Evolutionary conservation across 176 grass and related monocot species (phyloP), one percentile per base, ranked within the genome.

Genomic region (Phoenix dactylifera): DNA sequence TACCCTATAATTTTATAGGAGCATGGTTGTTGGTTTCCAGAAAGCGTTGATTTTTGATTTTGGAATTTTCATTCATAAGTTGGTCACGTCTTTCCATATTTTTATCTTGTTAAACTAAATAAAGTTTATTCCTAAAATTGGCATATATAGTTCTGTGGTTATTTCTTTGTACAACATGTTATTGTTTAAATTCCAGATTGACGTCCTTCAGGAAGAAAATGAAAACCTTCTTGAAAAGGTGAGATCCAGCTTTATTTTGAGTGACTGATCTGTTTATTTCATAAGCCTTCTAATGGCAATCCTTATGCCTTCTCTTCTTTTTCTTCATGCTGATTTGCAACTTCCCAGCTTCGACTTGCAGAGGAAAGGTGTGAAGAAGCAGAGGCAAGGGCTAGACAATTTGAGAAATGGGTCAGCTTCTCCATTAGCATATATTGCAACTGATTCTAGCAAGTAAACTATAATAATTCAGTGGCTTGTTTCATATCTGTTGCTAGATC

Each of bases 151-250:
- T 39, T 39, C 32, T 12, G 10, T 39, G 32, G 32, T 39, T 39
- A 10, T 39, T 39, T 39, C 32, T 39, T 9, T 39, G 9, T 39
- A 10, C 32, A 39, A 39, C 1, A 7, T 39, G 32, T 39, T 39
- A 26, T 67, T 54, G 7, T 54, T 67, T 5, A 63, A 39, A 22
- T 54, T 48, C 55, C 87, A 97, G 87, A 80, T 91, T 78, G 83
- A 91, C 62, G 73, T 76, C 0, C 83, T 84, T 56, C 80, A 90
- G 59, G 57, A 80, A 59, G 82, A 97, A 80, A 85, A 80, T 73
- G 87, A 85, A 48, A 77, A 72, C 54, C 72, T 79, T 82, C 68
- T 73, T 35, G 82, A 85, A 57, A 84, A 96, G 74, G 92, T 97
- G 73, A 77, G 72, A 70, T 58, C 62, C 49, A 55, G 32, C 32